Conservation (phyloP, 495 filamentous ascomycete genomes). For the Talaromyces proteolyticus region DNA sequence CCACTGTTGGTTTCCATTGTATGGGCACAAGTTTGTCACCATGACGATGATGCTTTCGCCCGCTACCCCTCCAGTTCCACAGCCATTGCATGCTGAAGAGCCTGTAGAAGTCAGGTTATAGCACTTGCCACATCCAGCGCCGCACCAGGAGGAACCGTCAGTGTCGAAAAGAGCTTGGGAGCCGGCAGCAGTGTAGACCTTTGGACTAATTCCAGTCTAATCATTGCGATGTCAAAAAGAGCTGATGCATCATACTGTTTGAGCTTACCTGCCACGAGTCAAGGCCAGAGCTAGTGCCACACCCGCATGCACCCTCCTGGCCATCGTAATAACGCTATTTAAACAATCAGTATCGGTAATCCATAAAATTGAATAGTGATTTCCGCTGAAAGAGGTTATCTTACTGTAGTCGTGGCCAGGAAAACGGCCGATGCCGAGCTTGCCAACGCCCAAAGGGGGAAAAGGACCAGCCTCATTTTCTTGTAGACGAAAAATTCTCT, state of each 20-base stretch:
- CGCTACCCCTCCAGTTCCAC: conserved; percentile 24
- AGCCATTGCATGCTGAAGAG: conserved; percentile 18
- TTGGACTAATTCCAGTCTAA: conserved; percentile 5
- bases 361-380: background rate
- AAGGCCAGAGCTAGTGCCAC: conserved; percentile 13
- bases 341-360: background rate
- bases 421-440: conserved; percentile 3
- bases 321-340: conserved; percentile 27
- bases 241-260: background rate
- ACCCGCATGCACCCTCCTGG: conserved; percentile 25
- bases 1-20: conserved; percentile 33
- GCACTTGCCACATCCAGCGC: conserved; percentile 31
- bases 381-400: conserved; percentile 2
- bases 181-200: conserved; percentile 24
- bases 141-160: conserved; percentile 25
- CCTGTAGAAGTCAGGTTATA: conserved; percentile 33
- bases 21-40: conserved; percentile 35
- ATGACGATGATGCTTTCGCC: conserved; percentile 32
- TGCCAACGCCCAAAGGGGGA: conserved; percentile 4
- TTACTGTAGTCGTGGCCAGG: conserved; percentile 10
- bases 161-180: conserved; percentile 24
- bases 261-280: conserved; percentile 22
- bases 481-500: no score
- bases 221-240: no score
- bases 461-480: conserved; percentile 3